Conservation (phyloP, 805 yeast species). For the Kazachstania africana region DNA sequence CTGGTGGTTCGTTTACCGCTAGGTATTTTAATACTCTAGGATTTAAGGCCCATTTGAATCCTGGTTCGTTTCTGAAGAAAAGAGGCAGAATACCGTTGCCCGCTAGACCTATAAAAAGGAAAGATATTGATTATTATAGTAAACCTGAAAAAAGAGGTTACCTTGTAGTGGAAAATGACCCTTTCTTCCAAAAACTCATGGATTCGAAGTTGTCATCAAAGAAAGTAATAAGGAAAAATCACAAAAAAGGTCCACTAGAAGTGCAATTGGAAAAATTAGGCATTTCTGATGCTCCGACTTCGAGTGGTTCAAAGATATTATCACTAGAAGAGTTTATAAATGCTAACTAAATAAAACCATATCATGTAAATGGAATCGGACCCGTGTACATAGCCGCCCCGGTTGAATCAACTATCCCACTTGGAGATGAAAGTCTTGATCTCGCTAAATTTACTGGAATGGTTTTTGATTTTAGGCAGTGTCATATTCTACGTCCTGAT, state of each 20-base stretch:
- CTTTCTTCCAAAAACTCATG: conserved; percentile 15
- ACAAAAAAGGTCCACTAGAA: conserved; percentile 25
- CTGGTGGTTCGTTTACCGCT: conserved; percentile 68
- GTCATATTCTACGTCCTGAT: too few relatives aligned
- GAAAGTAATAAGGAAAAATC: conserved; percentile 11
- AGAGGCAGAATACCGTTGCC: conserved; percentile 74
- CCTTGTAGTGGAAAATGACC: conserved; percentile 33
- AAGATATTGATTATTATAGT: conserved; percentile 70
- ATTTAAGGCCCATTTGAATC: conserved; percentile 64
- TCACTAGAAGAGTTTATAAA: conserved; percentile 3
- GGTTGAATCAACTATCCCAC: too few relatives aligned
- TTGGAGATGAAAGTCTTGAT: too few relatives aligned
- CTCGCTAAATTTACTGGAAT: too few relatives aligned
- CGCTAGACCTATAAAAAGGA: conserved; percentile 76
- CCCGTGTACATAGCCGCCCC: too few relatives aligned
- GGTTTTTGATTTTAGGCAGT: too few relatives aligned
- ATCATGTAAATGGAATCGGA: too few relatives aligned
- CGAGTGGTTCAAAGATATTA: conserved; percentile 3
- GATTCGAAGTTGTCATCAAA: conserved; percentile 14
- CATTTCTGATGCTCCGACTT: conserved; percentile 25
- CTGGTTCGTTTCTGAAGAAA: conserved; percentile 53
- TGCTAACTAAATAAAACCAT: background rate
- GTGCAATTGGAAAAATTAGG: conserved; percentile 25
- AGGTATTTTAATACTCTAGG: conserved; percentile 57
- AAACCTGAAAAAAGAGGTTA: conserved; percentile 68